A percentile compares a stretch with the other conserved stretches of the same genome.
These are phyloP conservation scores for Arthromyces matolae DNA, from an alignment of 768 basidiomycete genomes.

Conservation along the genomic window DNA sequence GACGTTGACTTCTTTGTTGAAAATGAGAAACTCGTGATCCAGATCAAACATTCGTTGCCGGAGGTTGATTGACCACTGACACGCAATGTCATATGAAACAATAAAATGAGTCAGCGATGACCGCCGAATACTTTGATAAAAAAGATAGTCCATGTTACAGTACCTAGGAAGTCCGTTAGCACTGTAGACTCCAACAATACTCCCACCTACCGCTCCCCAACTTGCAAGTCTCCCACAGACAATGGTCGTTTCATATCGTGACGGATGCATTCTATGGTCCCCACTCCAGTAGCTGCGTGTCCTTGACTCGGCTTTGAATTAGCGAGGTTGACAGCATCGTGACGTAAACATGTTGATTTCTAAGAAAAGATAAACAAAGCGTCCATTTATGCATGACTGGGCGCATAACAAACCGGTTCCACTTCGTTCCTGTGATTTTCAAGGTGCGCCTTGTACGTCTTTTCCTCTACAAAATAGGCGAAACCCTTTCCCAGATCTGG, in stretches of 20 bases:
- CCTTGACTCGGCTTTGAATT: constrained; percentile 17
- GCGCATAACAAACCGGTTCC: constrained; percentile 19
- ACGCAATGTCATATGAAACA: not conserved
- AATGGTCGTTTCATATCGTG: constrained; percentile 27
- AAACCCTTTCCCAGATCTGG: constrained; percentile 11
- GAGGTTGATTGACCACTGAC: not conserved
- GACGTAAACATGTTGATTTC: constrained; percentile 28
- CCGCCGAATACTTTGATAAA: constrained; percentile 19
- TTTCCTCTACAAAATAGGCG: constrained; percentile 15
- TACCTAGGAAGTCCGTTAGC: constrained; percentile 19
- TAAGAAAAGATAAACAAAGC: constrained; percentile 10
- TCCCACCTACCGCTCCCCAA: constrained; percentile 27
- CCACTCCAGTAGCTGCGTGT: constrained; percentile 24
- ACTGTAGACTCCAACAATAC: not conserved
- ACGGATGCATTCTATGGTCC: constrained; percentile 23
- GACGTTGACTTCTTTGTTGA: not conserved
- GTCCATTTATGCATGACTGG: not conserved
- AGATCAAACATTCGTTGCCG: constrained; percentile 11
- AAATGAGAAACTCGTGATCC: constrained; percentile 1
- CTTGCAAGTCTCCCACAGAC: constrained; percentile 27
- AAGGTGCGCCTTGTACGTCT: constrained; percentile 21
- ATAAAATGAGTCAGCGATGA: not conserved
- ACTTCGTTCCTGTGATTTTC: constrained; percentile 15
- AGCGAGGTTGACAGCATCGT: constrained; percentile 26
- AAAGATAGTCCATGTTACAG: constrained; percentile 34